phyloP scores from a whole-genome alignment of 2,329 filamentous ascomycete genomes.

The Septoria linicola region DNA sequence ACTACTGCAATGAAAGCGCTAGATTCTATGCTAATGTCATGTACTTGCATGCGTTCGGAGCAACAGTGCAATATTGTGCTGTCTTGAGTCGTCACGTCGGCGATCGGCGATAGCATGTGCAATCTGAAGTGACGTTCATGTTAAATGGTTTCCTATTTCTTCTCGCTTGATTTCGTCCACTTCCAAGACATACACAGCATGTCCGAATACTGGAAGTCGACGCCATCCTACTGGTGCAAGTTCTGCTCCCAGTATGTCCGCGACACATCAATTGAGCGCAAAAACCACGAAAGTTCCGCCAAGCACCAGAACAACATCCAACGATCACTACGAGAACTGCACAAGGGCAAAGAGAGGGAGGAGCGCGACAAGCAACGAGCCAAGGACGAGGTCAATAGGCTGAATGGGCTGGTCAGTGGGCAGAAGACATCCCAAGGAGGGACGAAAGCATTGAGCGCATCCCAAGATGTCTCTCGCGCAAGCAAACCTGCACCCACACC shows the following conservation, averaged over 20 bases:
- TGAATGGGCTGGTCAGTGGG: slow-evolving; percentile 72
- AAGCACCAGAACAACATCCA: slow-evolving; percentile 66
- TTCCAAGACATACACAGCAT: slow-evolving; percentile 56
- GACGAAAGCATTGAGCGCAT: slow-evolving; percentile 34
- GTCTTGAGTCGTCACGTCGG: too few relatives aligned
- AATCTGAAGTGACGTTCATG: too few relatives aligned
- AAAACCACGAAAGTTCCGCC: slow-evolving; percentile 42
- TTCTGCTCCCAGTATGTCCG: slow-evolving; percentile 87
- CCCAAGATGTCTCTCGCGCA: slow-evolving; percentile 15
- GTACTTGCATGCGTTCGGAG: neutral
- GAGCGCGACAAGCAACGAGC: slow-evolving; percentile 76
- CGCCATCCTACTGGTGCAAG: slow-evolving; percentile 97
- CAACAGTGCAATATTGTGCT: too few relatives aligned
- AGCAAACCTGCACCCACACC: slow-evolving; percentile 30
- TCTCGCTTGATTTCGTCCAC: too few relatives aligned
- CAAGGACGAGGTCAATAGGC: slow-evolving; percentile 77
- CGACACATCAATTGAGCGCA: slow-evolving; percentile 85
- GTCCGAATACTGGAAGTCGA: slow-evolving; percentile 99
- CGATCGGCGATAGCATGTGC: too few relatives aligned
- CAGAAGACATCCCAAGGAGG: slow-evolving; percentile 34
- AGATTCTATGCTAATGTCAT: neutral
- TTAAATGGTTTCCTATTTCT: too few relatives aligned
- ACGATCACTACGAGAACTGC: slow-evolving; percentile 83
- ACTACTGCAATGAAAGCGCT: slow-evolving; percentile 9
- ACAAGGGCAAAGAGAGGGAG: slow-evolving; percentile 77